Evolutionary conservation across 2,329 filamentous ascomycete species (phyloP).

Genomic region (Penicillium hesseltinei): DNA sequence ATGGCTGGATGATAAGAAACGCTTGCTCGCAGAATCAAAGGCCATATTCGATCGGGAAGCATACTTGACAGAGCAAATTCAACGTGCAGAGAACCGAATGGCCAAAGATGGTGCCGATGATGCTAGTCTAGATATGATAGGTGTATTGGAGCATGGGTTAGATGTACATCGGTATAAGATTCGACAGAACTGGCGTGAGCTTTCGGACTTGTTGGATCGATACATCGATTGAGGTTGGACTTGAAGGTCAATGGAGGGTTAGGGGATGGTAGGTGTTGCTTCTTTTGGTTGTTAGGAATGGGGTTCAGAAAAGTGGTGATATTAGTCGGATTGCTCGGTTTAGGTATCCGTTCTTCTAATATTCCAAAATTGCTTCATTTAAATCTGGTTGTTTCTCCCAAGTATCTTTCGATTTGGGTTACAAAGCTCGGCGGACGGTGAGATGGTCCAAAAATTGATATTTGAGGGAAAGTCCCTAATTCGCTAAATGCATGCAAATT

Average conservation of each 20-base stretch:
- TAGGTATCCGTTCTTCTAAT: neutral
- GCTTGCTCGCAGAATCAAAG: neutral
- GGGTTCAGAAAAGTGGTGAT: neutral
- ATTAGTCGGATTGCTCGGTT: neutral
- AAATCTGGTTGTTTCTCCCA: neutral
- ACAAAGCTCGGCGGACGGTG: neutral
- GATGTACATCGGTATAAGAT: neutral
- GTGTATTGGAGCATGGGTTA: fast-evolving
- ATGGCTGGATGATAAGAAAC: neutral
- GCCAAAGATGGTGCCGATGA: neutral
- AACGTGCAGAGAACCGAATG: neutral
- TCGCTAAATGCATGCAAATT: constrained; percentile 2
- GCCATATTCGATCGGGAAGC: neutral
- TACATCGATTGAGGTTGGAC: neutral
- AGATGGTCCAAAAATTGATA: neutral
- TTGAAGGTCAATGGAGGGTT: neutral
- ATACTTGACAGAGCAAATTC: neutral
- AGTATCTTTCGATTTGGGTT: neutral
- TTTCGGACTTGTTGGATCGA: neutral
- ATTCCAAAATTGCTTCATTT: neutral
- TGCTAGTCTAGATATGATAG: neutral
- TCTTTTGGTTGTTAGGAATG: neutral
- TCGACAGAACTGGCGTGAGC: neutral
- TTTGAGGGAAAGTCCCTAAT: neutral
- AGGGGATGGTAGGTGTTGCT: neutral